Conservation (phyloP, 768 basidiomycete genomes). For the Tricholoma furcatifolium region DNA sequence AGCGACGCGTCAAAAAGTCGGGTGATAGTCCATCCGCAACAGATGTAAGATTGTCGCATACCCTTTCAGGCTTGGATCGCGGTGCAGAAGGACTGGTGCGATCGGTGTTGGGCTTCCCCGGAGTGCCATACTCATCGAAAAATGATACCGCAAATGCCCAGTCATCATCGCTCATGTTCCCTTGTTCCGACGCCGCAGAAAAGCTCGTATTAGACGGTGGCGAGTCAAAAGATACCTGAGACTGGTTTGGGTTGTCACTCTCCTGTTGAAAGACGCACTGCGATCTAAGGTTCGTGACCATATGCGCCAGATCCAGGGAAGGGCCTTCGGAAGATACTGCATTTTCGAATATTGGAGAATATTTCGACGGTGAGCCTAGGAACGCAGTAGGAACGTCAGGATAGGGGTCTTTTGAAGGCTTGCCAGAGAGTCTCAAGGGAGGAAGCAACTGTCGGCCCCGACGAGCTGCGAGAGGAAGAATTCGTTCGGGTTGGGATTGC, state of each 20-base stretch:
- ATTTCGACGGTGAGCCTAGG: conserved; percentile 38
- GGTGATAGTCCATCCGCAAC: background rate
- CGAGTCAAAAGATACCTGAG: background rate
- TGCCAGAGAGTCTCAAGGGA: conserved; percentile 24
- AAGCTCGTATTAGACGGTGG: conserved; percentile 13
- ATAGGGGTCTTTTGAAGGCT: conserved; percentile 26
- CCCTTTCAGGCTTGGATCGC: background rate
- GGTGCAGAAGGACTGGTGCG: background rate
- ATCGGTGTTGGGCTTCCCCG: background rate
- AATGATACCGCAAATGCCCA: conserved; percentile 38
- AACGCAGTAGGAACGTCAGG: conserved; percentile 45
- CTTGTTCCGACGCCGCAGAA: conserved; percentile 12
- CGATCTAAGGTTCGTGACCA: conserved; percentile 43
- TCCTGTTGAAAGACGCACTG: conserved; percentile 31
- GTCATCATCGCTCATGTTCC: conserved; percentile 23
- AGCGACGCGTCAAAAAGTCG: conserved; percentile 7
- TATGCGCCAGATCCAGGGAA: conserved; percentile 37
- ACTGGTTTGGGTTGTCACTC: conserved; percentile 1
- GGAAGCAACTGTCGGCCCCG: conserved; percentile 36
- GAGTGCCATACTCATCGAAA: conserved; percentile 13
- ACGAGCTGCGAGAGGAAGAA: conserved; percentile 32
- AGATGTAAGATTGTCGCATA: background rate
- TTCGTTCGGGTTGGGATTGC: conserved; percentile 18
- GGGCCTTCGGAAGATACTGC: conserved; percentile 20
- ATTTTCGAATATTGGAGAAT: conserved; percentile 32